Base-by-base conservation (phyloP, 257 asterid species). In the Eustoma russellianum region DNA sequence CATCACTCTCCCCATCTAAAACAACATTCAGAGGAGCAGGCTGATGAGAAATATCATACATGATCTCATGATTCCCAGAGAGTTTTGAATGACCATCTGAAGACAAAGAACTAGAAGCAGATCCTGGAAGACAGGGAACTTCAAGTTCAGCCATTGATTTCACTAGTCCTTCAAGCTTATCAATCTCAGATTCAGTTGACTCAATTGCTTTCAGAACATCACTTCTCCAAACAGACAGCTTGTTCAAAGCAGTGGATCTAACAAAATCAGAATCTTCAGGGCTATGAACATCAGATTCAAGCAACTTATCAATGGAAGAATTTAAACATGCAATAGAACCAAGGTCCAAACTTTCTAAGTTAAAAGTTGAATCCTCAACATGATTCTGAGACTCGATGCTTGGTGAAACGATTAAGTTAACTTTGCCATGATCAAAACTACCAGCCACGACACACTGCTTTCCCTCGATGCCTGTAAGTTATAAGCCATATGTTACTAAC, bases 161-260 rank as follows among this genome's bases (percentile, higher is more conserved):
- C 67, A 83, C 79, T 68, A 83, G 86, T 54, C 83, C 80, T 71
- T 92, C 99, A 64, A 92, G 94, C 52, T 70, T 72, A 74, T 93
- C 99, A 70, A 88, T 79, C 74, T 85, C 95, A 34, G 85, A 67
- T 74, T 85, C 97, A 18, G 94, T 85, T 67, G 64, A 70, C 79
- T 85, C 99, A 59, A 93, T 57, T 13, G 81, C 85, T 72, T 93
- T 93, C 53, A 79, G 58, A 65, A 78, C 62, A 60, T 78, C 79
- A 62, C 61, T 80, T 76, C 81, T 93, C 93, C 79, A 85, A 24
- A 79, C 71, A 54, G 74, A 40, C 80, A 92, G 67, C 74, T 88
- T 88, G 64, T 75, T 85, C 74, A 77, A 66, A 35, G 88, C 83
- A 58, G 88, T 70, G 54, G 85, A 56, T 61, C 72, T 76, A 59